A percentile compares a stretch with the other conserved stretches of the same genome.
phyloP scores from a whole-genome alignment of 2,329 filamentous ascomycete genomes.

The Fusarium denticulatum region DNA sequence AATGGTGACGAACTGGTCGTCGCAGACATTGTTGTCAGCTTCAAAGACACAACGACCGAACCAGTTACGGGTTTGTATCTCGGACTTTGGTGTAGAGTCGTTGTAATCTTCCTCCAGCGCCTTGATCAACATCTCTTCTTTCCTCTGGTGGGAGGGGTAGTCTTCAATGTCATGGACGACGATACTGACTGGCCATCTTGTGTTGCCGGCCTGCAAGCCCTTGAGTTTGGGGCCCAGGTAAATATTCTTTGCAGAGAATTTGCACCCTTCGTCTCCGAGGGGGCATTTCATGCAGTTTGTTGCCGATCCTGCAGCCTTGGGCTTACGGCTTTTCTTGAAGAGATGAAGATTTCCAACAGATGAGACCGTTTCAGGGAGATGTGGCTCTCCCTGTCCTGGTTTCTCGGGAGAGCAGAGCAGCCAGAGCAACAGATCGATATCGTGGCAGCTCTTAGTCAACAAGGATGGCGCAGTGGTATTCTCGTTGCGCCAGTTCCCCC shows the following conservation, averaged over 20 bases:
- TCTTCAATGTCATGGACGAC: slow-evolving; percentile 95
- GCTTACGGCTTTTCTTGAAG: slow-evolving; percentile 81
- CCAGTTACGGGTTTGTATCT: slow-evolving; percentile 70
- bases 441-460: slow-evolving; percentile 95
- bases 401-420: slow-evolving; percentile 77
- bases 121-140: slow-evolving; percentile 53
- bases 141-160: slow-evolving; percentile 59
- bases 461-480: slow-evolving; percentile 81
- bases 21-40: slow-evolving; percentile 89
- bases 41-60: slow-evolving; percentile 97
- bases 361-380: slow-evolving; percentile 79
- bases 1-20: slow-evolving; percentile 91
- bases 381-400: slow-evolving; percentile 61
- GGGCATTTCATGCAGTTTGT: slow-evolving; percentile 88
- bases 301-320: slow-evolving; percentile 74
- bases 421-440: slow-evolving; percentile 94
- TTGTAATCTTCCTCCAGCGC: slow-evolving; percentile 65
- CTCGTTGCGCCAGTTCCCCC: slow-evolving; percentile 92
- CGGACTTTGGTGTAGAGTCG: slow-evolving; percentile 55
- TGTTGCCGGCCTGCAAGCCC: slow-evolving; percentile 72
- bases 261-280: slow-evolving; percentile 74
- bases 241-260: slow-evolving; percentile 85
- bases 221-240: slow-evolving; percentile 74
- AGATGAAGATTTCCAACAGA: slow-evolving; percentile 82
- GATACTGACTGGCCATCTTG: slow-evolving; percentile 84